Base-by-base conservation (phyloP, 768 basidiomycete species). In the Cytidiella melzeri region DNA sequence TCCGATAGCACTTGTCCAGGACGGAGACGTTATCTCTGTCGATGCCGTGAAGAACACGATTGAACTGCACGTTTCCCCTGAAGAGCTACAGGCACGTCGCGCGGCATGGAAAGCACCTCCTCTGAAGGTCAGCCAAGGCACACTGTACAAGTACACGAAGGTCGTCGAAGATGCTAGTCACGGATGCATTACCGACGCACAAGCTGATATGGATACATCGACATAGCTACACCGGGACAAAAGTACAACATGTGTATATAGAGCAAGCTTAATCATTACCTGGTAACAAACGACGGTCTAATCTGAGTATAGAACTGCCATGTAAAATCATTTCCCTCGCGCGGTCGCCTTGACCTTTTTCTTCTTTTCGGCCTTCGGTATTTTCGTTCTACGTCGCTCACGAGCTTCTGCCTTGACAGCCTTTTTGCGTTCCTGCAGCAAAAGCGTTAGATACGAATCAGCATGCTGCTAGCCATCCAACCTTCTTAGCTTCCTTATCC, bases 331-430 rank as follows among this genome's bases (percentile, higher is more conserved):
- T 20, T 61, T 56, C 24, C 61, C 55, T 18, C 61, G 59, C 50
- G 59, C 67, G 41, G 63, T 62, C 56, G 56, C 38, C 59, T 91
- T 96, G 58, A 97, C 76, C 55, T 78, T 79, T 37, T 81, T 77
- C 71, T 91, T 91, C 74, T 97, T 98, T 68, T 95, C 92, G 37
- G 86, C 82, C 64, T 98, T 98, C 41, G 94, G 89, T 75, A 97
- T 92, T 72, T 98, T 98, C 57, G 79, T 74, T 67, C 92, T 91
- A 53, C 95, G 76, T 65, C 79, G 87, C 70, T 96, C 93, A 60
- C 84, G 77, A 34, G 87, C 83, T 65, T 90, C 89, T 48, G 83
- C 84, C 64, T 97, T 97, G 23, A 77, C 80, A 3, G 83, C 82
- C 63, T 90, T 90, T 69, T 98, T 97, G 20, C 94, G 81, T 66